Base-by-base conservation (phyloP, 2,329 filamentous ascomycete species). In the Aulographum hederae region DNA sequence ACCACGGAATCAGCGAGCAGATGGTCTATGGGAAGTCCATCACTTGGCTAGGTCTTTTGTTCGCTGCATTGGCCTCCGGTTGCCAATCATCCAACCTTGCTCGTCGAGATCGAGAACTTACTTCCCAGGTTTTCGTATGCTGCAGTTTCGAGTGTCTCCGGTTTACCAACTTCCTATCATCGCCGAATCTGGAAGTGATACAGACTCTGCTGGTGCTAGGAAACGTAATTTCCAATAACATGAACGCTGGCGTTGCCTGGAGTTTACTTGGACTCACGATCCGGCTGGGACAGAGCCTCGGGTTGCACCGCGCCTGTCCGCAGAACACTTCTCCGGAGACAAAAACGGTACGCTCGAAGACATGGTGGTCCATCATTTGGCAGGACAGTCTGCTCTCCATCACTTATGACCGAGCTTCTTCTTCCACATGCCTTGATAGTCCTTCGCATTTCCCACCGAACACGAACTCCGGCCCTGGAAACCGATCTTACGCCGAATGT, bases 91-190 rank as follows among this genome's bases (percentile, higher is more conserved):
- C 67, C 6, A 59, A 62, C 23, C 46, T 71, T 30, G 60, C 63
- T 3, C 58, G 65, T 17, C 70, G 69, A 42, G 66, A 73, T 43
- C 51, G 69, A 38, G 69, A 73, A 41, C 46, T 73, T 40, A 73
- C 68, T 5, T 73, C 69, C 6, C 69, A 73, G 43, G 69, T 74
- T 18, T 73, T 72, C 65, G 64, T 73, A 4, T 74, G 69, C 49
- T 74, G 69, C 47, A 69, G 67, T 30, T 73, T 73, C 38, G 69
- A 74, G 45, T 73, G 69, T 41, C 54, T 73, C 17, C 64, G 69
- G 13, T 68, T 72, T 48, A 69, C 65, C 16, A 74, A 74, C 39
- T 74, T 73, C 44, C 45, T 74, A 5, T 73, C 69, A 0, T 65
- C 70, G 35, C 65, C 69, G 18, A 68, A 63, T 3, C 51, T 73